A percentile compares a stretch with the other conserved stretches of the same genome.
Evolutionary conservation across 2,329 filamentous ascomycete species (phyloP).

Genomic region (Byssochlamys sp.): DNA sequence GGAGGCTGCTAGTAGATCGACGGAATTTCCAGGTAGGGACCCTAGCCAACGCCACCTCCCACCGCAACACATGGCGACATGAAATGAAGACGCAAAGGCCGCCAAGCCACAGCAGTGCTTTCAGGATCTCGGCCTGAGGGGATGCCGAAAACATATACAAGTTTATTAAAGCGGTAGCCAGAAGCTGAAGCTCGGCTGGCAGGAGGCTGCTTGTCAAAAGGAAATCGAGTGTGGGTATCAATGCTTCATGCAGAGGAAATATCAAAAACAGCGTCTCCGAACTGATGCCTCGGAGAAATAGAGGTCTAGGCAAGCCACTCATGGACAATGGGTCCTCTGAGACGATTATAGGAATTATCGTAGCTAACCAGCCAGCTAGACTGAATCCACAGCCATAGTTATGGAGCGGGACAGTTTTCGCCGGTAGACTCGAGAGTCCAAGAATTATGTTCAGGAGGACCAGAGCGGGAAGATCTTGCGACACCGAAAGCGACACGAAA

Average conservation of each 20-base stretch:
- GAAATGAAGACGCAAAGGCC: conserved; percentile 64
- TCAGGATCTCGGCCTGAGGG: conserved; percentile 75
- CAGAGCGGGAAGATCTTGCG: conserved; percentile 49
- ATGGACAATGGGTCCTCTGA: conserved; percentile 33
- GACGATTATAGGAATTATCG: conserved; percentile 57
- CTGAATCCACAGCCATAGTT: conserved; percentile 51
- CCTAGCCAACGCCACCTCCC: conserved; percentile 75
- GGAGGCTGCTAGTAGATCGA: conserved; percentile 37
- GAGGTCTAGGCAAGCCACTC: conserved; percentile 24
- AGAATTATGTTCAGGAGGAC: conserved; percentile 75
- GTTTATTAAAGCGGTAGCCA: conserved; percentile 74
- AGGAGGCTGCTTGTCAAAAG: conserved; percentile 83
- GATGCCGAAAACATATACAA: conserved; percentile 67
- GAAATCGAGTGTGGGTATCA: conserved; percentile 64
- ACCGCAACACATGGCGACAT: conserved; percentile 65
- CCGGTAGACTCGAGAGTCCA: conserved; percentile 65
- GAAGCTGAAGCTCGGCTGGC: conserved; percentile 74
- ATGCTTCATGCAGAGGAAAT: conserved; percentile 72
- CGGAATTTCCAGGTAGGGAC: conserved; percentile 87
- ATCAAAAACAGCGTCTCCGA: conserved; percentile 55
- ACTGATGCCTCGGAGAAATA: conserved; percentile 33
- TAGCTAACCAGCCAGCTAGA: conserved; percentile 67
- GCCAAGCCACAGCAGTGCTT: conserved; percentile 75
- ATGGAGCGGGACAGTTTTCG: conserved; percentile 58
- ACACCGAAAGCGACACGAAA: conserved; percentile 65